Base-by-base conservation (phyloP, 2,329 filamentous ascomycete genomes). In the Apiospora saccharicola region DNA sequence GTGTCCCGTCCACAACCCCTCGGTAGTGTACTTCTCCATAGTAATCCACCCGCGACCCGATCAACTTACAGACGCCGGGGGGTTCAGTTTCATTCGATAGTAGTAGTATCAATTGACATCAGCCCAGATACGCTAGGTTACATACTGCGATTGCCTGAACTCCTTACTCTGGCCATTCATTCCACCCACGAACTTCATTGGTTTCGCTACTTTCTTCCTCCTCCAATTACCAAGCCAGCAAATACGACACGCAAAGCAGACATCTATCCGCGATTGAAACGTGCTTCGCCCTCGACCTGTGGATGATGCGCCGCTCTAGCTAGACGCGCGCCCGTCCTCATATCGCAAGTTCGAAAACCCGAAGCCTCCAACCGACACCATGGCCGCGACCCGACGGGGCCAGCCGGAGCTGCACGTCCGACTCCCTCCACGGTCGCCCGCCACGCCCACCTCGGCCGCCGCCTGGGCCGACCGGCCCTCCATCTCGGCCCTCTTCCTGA, bases 401-500 rank as follows among this genome's bases (percentile, higher is more conserved):
- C 79, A 81, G 72, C 79, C 79, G 16, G 78, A 79, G 73, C 79
- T 81, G 70, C 79, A 80, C 74, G 78, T 81, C 68, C 78, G 77
- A 46, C 74, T 80, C 19, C 80, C 49, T 76, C 78, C 34, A 75
- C 69, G 22, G 16, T 30, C 69, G 26, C 53, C 69, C 47, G 72
- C 75, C 19, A 75, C 75, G 74, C 76, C 53, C 4, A 34, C 72
- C 79, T 82, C 75, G 78, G 72, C 81, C 69, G 79, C 78, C 13
- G 47, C 75, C 24, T 80, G 82, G 30, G 79, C 84, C 74, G 88
- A 89, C 75, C 83, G 88, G 13, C 89, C 89, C 68, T 87, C 88
- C 70, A 90, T 96, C 79, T 92, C 92, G 51, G 94, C 94, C 44
- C 88, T 97, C 47, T 98, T 97, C 82, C 88, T 97, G 74, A 96